phyloP scores from a whole-genome alignment of 495 filamentous ascomycete genomes.

The Lasiosphaeria ovina region DNA sequence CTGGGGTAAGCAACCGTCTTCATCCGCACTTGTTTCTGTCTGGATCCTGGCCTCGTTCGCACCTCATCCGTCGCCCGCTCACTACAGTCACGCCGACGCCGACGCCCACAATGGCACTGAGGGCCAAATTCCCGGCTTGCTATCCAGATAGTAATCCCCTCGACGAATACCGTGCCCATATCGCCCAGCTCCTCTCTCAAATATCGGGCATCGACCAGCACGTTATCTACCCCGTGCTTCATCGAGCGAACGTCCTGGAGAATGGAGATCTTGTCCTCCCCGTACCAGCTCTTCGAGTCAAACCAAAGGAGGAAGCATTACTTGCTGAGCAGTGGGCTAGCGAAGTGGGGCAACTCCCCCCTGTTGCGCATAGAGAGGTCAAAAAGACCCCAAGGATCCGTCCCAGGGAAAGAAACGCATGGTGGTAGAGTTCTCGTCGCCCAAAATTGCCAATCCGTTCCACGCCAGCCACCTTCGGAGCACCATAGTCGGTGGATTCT shows the following conservation, averaged over 20 bases:
- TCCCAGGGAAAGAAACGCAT: constrained; percentile 69
- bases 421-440: constrained; percentile 58
- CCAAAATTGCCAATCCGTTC: constrained; percentile 67
- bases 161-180: constrained; percentile 83
- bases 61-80: too few species aligned
- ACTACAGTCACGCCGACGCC: too few species aligned
- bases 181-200: constrained; percentile 69
- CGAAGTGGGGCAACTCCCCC: constrained; percentile 50
- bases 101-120: too few species aligned
- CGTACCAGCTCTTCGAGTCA: constrained; percentile 74
- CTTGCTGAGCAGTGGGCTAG: constrained; percentile 67
- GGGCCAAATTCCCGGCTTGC: constrained; percentile 54
- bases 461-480: constrained; percentile 65
- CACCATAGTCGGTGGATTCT: constrained; percentile 67
- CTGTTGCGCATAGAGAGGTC: constrained; percentile 34
- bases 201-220: constrained; percentile 68
- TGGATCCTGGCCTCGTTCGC: too few species aligned
- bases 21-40: too few species aligned
- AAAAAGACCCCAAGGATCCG: constrained; percentile 65
- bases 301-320: constrained; percentile 74
- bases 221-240: constrained; percentile 73
- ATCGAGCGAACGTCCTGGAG: constrained; percentile 80
- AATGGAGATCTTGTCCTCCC: constrained; percentile 86
- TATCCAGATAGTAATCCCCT: constrained; percentile 75
- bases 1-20: too few species aligned